Percentiles rank a stretch among this genome's conserved stretches.
These are phyloP conservation scores for Talaromyces piceae DNA, from an alignment of 2,329 filamentous ascomycete genomes.

Conservation along the genomic window DNA sequence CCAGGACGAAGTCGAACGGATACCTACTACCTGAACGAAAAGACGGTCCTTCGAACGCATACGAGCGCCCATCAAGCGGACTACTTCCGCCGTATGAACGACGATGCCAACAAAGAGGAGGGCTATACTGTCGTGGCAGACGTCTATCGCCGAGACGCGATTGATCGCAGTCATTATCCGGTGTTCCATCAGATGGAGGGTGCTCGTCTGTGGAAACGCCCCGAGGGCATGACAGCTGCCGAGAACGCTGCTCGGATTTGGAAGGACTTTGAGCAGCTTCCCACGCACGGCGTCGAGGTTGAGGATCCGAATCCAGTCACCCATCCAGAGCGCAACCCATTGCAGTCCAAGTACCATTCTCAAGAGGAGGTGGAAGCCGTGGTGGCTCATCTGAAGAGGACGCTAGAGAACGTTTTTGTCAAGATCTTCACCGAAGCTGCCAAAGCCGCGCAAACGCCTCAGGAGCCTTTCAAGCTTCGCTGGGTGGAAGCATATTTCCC, in stretches of 20 bases:
- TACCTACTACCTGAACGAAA: constrained; percentile 88
- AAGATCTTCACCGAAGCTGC: constrained; percentile 78
- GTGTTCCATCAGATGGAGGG: constrained; percentile 99
- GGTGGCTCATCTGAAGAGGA: constrained; percentile 76
- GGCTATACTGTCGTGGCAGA: constrained; percentile 91
- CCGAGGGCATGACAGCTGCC: constrained; percentile 21
- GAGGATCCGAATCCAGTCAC: constrained; percentile 76
- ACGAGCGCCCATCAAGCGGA: constrained; percentile 89
- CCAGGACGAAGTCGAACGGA: constrained; percentile 80
- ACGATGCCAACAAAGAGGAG: constrained; percentile 37
- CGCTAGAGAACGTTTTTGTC: constrained; percentile 80
- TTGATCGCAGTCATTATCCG: constrained; percentile 92
- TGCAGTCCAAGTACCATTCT: constrained; percentile 65
- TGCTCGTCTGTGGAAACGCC: constrained; percentile 78
- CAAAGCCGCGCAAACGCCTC: constrained; percentile 39
- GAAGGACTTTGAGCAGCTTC: constrained; percentile 63
- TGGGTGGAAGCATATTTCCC: constrained; percentile 98
- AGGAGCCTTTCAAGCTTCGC: constrained; percentile 73
- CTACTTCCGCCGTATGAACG: constrained; percentile 62
- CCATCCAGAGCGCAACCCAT: constrained; percentile 71
- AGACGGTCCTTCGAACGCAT: constrained; percentile 82
- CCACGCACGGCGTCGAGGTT: constrained; percentile 66
- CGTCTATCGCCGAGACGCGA: constrained; percentile 89
- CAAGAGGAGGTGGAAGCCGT: constrained; percentile 74
- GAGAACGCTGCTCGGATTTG: constrained; percentile 55